phyloP scores from a whole-genome alignment of 2,329 filamentous ascomycete genomes.

The Grosmannia clavigera region DNA sequence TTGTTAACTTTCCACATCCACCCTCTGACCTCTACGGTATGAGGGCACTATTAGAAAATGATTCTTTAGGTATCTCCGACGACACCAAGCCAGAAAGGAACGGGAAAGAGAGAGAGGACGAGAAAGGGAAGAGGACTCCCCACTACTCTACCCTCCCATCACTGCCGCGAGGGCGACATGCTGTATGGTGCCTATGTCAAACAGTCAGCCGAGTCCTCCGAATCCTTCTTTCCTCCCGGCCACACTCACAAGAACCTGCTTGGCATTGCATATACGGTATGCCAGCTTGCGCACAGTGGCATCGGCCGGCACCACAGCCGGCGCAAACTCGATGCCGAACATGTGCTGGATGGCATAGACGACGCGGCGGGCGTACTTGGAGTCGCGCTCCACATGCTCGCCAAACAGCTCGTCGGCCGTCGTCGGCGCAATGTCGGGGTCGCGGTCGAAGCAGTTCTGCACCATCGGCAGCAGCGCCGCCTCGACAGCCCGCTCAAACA shows the following conservation, averaged over 20 bases:
- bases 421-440: conserved; percentile 79
- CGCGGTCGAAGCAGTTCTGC: conserved; percentile 82
- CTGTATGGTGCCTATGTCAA: conserved; percentile 52
- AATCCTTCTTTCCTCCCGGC: background rate
- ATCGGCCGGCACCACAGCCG: conserved; percentile 84
- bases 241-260: conserved; percentile 72
- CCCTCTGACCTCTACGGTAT: too few species aligned
- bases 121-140: background rate
- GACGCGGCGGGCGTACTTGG: conserved; percentile 78
- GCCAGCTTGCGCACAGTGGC: conserved; percentile 82
- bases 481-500: conserved; percentile 61
- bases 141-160: background rate
- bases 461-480: conserved; percentile 68
- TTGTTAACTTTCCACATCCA: too few species aligned
- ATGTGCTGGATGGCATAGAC: conserved; percentile 93
- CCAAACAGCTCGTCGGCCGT: conserved; percentile 75
- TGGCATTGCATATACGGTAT: conserved; percentile 91
- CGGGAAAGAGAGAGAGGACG: background rate
- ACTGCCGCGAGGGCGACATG: conserved; percentile 44
- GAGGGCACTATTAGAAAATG: too few species aligned
- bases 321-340: conserved; percentile 93
- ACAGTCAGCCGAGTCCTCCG: conserved; percentile 2
- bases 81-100: too few species aligned
- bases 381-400: conserved; percentile 69
- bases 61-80: background rate